Evolutionary conservation across 352 stramenopile species (phyloP).

Genomic region (Blastocystis sp.): DNA sequence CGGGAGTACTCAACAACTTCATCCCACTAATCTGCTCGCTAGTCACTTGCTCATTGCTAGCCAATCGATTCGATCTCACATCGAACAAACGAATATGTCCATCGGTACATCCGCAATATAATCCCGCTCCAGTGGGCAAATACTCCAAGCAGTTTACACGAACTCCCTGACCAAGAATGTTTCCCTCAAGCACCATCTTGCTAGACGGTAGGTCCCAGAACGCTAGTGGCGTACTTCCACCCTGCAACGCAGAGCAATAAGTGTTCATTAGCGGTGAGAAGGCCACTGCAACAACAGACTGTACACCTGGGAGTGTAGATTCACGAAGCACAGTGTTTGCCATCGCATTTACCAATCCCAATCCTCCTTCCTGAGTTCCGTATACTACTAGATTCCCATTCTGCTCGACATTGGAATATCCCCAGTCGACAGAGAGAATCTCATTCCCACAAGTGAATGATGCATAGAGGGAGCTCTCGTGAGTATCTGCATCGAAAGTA

Average conservation of each 20-base stretch:
- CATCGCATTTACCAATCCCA: background rate
- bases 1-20: background rate
- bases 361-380: background rate
- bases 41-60: background rate
- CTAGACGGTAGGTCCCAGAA: constrained; percentile 20
- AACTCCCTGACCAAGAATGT: background rate
- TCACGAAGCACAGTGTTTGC: background rate
- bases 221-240: background rate
- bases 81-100: constrained; percentile 23
- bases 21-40: background rate
- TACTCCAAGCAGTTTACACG: constrained; percentile 39
- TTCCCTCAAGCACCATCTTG: background rate
- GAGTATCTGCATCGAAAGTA: background rate
- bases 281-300: background rate
- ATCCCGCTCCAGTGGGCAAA: background rate
- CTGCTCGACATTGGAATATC: background rate
- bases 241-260: background rate
- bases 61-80: background rate
- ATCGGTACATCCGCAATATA: constrained; percentile 13
- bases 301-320: background rate
- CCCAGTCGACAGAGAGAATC: constrained; percentile 15
- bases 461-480: background rate
- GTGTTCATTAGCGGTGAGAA: constrained; percentile 10
- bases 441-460: constrained; percentile 40
- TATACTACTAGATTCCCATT: background rate